These are phyloP conservation scores for Aspergillus diversus DNA, from an alignment of 495 filamentous ascomycete genomes.

Conservation along the genomic window DNA sequence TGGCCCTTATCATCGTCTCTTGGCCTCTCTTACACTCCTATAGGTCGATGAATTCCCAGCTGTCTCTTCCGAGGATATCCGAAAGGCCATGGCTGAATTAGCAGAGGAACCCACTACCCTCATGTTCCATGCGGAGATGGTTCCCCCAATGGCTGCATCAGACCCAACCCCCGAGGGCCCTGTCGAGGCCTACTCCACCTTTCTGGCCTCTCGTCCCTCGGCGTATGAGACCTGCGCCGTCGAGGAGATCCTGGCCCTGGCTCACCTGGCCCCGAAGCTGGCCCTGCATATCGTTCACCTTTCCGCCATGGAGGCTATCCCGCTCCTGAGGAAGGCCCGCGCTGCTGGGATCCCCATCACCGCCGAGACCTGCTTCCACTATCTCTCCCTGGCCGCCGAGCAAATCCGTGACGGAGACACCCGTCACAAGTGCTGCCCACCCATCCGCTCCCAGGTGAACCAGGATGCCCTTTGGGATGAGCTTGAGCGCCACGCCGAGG, in stretches of 20 bases:
- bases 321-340: constrained; percentile 79
- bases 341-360: constrained; percentile 84
- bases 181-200: constrained; percentile 82
- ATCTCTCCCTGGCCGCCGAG: constrained; percentile 88
- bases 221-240: constrained; percentile 92
- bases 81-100: constrained; percentile 76
- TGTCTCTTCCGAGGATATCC: constrained; percentile 77
- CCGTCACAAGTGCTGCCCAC: constrained; percentile 96
- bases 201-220: constrained; percentile 87
- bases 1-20: constrained; percentile 8
- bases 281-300: constrained; percentile 95
- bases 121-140: constrained; percentile 99
- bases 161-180: constrained; percentile 76
- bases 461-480: constrained; percentile 90
- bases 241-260: constrained; percentile 79
- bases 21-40: constrained; percentile 14
- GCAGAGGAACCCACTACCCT: constrained; percentile 79
- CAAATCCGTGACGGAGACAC: constrained; percentile 88
- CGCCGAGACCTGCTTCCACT: constrained; percentile 98
- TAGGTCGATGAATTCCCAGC: constrained; percentile 96
- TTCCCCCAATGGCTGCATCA: constrained; percentile 81
- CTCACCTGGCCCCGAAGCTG: constrained; percentile 79
- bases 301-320: constrained; percentile 90
- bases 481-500: constrained; percentile 59
- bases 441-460: constrained; percentile 83